Evolutionary conservation across 768 basidiomycete genomes (phyloP), one percentile per base, ranked within the genome.

Genomic region (Leccinum subgranulosum): DNA sequence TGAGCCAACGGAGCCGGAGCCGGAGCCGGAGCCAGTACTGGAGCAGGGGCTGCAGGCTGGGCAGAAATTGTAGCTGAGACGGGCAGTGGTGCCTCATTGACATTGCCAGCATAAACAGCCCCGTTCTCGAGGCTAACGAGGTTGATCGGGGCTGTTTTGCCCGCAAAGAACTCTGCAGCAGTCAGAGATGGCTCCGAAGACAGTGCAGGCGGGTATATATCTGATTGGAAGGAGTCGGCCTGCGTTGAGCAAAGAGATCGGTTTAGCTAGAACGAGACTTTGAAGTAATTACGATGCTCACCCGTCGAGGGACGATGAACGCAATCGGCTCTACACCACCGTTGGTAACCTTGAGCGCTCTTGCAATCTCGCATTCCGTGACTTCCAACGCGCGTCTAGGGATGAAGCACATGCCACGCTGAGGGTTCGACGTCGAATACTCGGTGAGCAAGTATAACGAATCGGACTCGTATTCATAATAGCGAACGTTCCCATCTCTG

Each of bases 401-500:
- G 45, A 97, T 81, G 87, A 98, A 94, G 71, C 90, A 92, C 86
- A 98, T 91, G 12, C 97, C 97, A 52, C 95, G 91, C 73, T 98
- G 96, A 28, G 96, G 95, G 52, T 95, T 92, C 19, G 86, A 79
- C 4, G 88, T 90, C 72, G 94, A 90, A 80, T 95, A 84, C 70
- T 98, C 97, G 19, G 86, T 77, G 5, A 94, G 79, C 17, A 83
- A 72, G 75, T 84, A 80, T 19, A 98, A 79, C 49, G 85, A 79
- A 74, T 98, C 95, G 31, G 81, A 83, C 66, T 97, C 95, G 73
- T 88, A 94, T 71, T 99, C 97, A 73, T 88, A 98, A 81, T 92
- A 96, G n/a, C 96, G 87, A 60, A 98, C 87, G 71, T 99, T 99
- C 28, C 96, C 96, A 67, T 99, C 96, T 41, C 93, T 92, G 68